phyloP scores from a whole-genome alignment of 176 grass and related monocot species.

The Aechmea fasciata region DNA sequence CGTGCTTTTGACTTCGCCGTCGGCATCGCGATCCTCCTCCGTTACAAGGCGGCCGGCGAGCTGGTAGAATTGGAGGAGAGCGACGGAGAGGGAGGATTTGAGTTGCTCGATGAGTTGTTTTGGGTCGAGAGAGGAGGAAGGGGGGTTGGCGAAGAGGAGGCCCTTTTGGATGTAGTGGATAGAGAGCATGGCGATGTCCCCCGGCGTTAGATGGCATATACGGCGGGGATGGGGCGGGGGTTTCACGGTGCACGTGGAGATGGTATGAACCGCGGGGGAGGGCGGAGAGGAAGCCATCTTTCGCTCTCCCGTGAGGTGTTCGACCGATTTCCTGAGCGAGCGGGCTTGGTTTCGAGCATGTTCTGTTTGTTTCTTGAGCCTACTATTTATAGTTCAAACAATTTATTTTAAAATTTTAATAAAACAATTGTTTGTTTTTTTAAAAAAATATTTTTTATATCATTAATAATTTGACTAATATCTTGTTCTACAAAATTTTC shows the following conservation, averaged over 20 bases:
- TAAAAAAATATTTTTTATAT: too few relatives aligned
- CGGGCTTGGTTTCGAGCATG: too few relatives aligned
- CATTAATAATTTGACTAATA: too few relatives aligned
- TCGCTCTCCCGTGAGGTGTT: too few relatives aligned
- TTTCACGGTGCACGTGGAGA: constrained; percentile 4
- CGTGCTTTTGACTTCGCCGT: constrained; percentile 31
- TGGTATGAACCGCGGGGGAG: neutral
- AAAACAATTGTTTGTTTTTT: too few relatives aligned
- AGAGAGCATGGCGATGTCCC: constrained; percentile 93
- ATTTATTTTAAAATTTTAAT: too few relatives aligned
- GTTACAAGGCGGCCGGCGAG: constrained; percentile 71
- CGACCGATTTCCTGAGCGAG: too few relatives aligned
- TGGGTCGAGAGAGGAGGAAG: constrained; percentile 39
- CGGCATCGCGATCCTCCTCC: constrained; percentile 51
- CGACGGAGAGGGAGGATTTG: constrained; percentile 47
- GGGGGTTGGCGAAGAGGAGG: constrained; percentile 55
- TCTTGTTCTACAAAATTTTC: too few relatives aligned
- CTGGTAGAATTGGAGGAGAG: constrained; percentile 43
- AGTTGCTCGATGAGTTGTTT: constrained; percentile 12
- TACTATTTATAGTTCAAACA: too few relatives aligned
- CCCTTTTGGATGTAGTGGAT: constrained; percentile 99
- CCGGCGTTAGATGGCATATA: constrained; percentile 17
- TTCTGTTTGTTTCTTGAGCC: too few relatives aligned
- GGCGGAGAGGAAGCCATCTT: neutral
- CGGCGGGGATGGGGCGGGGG: neutral